phyloP scores from a whole-genome alignment of 257 asterid species.

The Fraxinus excelsior region DNA sequence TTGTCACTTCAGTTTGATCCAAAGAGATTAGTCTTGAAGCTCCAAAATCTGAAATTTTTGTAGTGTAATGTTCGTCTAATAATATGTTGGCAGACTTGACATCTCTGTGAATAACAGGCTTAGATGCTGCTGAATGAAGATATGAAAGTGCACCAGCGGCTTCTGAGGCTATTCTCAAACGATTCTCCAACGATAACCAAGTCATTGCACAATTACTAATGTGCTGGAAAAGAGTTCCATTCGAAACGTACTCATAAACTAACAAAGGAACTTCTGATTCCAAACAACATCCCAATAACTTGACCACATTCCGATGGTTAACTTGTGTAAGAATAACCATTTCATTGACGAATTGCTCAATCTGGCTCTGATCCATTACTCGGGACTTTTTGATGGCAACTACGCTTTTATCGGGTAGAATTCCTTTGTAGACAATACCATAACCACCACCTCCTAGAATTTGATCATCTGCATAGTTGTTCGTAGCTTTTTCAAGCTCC shows the following conservation, averaged over 20 bases:
- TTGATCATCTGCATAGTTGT: constrained; percentile 31
- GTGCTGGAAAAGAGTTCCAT: constrained; percentile 36
- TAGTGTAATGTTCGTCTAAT: constrained; percentile 18
- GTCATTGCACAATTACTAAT: constrained; percentile 26
- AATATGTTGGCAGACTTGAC: constrained; percentile 41
- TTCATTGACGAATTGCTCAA: constrained; percentile 40
- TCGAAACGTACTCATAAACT: constrained; percentile 32
- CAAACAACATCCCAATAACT: constrained; percentile 39
- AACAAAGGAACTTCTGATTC: constrained; percentile 40
- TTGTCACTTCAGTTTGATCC: constrained; percentile 39
- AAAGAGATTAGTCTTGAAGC: constrained; percentile 34
- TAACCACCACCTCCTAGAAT: constrained; percentile 37
- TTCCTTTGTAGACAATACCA: constrained; percentile 39
- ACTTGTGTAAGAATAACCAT: constrained; percentile 36
- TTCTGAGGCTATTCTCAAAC: constrained; percentile 38
- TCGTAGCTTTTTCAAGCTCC: constrained; percentile 39
- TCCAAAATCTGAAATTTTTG: constrained; percentile 42
- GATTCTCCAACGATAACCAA: constrained; percentile 32
- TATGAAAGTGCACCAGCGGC: constrained; percentile 44
- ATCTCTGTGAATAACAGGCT: constrained; percentile 45
- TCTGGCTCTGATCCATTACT: constrained; percentile 33
- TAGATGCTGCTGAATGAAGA: constrained; percentile 43
- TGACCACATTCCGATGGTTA: constrained; percentile 39
- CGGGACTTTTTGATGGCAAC: constrained; percentile 42
- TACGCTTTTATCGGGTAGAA: constrained; percentile 21